A percentile compares a stretch with the other conserved stretches of the same genome.
Evolutionary conservation across 2,329 filamentous ascomycete species (phyloP).

Genomic region (Botrytis paeoniae): DNA sequence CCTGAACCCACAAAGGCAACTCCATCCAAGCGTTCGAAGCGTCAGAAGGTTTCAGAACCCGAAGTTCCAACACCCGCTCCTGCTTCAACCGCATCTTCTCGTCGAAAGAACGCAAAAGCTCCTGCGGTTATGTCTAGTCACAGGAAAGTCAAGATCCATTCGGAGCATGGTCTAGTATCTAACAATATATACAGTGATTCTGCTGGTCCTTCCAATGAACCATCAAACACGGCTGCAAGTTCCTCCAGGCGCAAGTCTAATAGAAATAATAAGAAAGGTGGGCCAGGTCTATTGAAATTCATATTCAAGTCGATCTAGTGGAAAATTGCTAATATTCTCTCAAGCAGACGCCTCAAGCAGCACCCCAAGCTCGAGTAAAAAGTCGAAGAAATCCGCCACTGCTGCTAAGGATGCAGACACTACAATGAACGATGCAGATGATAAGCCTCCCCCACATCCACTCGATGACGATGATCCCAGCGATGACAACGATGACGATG

Average conservation of each 20-base stretch:
- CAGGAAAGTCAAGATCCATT: slow-evolving; percentile 52
- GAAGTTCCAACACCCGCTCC: slow-evolving; percentile 40
- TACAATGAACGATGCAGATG: slow-evolving; percentile 51
- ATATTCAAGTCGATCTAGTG: slow-evolving; percentile 40
- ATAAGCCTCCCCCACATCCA: slow-evolving; percentile 28
- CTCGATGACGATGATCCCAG: slow-evolving; percentile 46
- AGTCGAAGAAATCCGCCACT: slow-evolving; percentile 52
- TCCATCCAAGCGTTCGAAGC: slow-evolving; percentile 63
- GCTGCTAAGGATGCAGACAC: slow-evolving; percentile 68
- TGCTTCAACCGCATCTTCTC: slow-evolving; percentile 42
- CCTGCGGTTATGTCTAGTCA: slow-evolving; percentile 68
- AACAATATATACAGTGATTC: slow-evolving; percentile 50
- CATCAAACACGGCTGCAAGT: slow-evolving; percentile 52
- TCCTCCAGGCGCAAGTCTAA: slow-evolving; percentile 70
- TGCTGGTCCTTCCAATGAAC: slow-evolving; percentile 60
- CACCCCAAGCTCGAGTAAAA: slow-evolving; percentile 34
- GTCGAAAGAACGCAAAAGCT: slow-evolving; percentile 60
- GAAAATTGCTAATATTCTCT: slow-evolving; percentile 24
- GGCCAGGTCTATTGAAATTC: slow-evolving; percentile 44
- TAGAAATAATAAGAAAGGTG: slow-evolving; percentile 61
- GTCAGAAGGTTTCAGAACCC: slow-evolving; percentile 61
- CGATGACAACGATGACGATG: slow-evolving; percentile 61
- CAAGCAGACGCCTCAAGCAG: slow-evolving; percentile 38
- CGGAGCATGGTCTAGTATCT: slow-evolving; percentile 31
- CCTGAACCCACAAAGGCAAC: slow-evolving; percentile 40